Evolutionary conservation across 1,139 yeast species (phyloP).

Genomic region (Lizanozyma gosingica): DNA sequence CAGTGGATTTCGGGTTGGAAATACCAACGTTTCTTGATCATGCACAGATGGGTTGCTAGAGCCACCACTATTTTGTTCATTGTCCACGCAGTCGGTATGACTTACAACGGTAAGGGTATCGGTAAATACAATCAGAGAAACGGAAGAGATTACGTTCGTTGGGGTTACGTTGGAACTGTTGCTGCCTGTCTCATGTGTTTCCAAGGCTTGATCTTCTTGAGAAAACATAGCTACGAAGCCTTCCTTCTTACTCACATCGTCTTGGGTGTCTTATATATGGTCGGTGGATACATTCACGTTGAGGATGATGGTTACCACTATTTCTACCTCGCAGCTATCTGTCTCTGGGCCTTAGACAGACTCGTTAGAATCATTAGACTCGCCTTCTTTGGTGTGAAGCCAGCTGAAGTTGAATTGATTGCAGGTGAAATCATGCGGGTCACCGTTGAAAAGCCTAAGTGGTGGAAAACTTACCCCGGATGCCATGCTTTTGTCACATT

Average conservation of each 20-base stretch:
- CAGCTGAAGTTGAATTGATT: constrained; percentile 12
- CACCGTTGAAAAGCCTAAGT: constrained; percentile 22
- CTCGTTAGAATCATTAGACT: constrained; percentile 15
- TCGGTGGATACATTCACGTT: constrained; percentile 14
- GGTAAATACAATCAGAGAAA: constrained; percentile 27
- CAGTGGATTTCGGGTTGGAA: constrained; percentile 62
- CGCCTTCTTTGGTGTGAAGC: constrained; percentile 20
- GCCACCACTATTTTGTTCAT: constrained; percentile 24
- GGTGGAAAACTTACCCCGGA: constrained; percentile 25
- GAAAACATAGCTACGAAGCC: constrained; percentile 12
- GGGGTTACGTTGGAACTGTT: constrained; percentile 27
- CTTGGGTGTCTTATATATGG: constrained; percentile 11
- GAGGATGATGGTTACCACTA: constrained; percentile 10
- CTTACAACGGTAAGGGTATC: constrained; percentile 20
- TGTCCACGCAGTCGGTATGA: constrained; percentile 46
- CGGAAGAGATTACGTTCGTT: constrained; percentile 17
- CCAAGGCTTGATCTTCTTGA: constrained; percentile 15
- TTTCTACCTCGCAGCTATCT: constrained; percentile 12
- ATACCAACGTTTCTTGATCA: constrained; percentile 47
- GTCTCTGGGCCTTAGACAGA: constrained; percentile 24
- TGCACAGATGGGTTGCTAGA: constrained; percentile 64
- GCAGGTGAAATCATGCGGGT: constrained; percentile 38
- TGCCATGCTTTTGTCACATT: constrained; percentile 27
- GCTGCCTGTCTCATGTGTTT: constrained; percentile 21
- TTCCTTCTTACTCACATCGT: constrained; percentile 12